Conservation (phyloP, 805 yeast genomes). For the Grigorovia jiainica region DNA sequence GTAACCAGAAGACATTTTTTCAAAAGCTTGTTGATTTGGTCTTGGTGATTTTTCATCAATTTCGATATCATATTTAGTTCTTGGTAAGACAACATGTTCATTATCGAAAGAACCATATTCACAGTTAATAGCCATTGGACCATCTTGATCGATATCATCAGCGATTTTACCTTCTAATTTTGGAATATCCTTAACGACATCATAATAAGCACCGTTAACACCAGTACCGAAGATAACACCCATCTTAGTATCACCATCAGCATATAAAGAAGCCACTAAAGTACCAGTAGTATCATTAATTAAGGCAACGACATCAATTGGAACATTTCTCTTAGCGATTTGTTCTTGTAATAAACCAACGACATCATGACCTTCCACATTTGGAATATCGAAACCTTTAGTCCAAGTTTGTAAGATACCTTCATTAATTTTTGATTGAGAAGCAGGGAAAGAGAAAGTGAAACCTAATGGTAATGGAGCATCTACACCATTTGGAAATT, state of each 20-base stretch:
- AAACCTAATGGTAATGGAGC: slow-evolving; percentile 73
- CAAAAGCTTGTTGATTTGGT: slow-evolving; percentile 92
- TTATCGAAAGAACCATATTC: slow-evolving; percentile 98
- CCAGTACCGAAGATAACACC: slow-evolving; percentile 97
- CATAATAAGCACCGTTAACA: slow-evolving; percentile 94
- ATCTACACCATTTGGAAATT: slow-evolving; percentile 59
- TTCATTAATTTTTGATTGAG: slow-evolving; percentile 71
- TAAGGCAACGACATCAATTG: slow-evolving; percentile 81
- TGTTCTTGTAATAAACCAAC: slow-evolving; percentile 84
- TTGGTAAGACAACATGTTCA: slow-evolving; percentile 73
- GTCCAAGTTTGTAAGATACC: slow-evolving; percentile 96
- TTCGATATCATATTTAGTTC: slow-evolving; percentile 76
- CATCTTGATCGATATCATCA: slow-evolving; percentile 49
- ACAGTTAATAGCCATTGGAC: slow-evolving; percentile 93
- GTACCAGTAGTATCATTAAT: slow-evolving; percentile 98
- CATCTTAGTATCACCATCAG: slow-evolving; percentile 82
- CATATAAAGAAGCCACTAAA: slow-evolving; percentile 86
- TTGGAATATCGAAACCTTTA: slow-evolving; percentile 89
- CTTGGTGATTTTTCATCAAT: slow-evolving; percentile 86
- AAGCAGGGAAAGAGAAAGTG: slow-evolving; percentile 88
- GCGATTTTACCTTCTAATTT: slow-evolving; percentile 67
- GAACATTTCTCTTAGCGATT: slow-evolving; percentile 51
- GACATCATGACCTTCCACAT: slow-evolving; percentile 90
- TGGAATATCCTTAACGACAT: slow-evolving; percentile 59
- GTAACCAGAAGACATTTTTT: slow-evolving; percentile 96